Conservation (phyloP, 2,329 filamentous ascomycete genomes). For the Didymella exigua region DNA sequence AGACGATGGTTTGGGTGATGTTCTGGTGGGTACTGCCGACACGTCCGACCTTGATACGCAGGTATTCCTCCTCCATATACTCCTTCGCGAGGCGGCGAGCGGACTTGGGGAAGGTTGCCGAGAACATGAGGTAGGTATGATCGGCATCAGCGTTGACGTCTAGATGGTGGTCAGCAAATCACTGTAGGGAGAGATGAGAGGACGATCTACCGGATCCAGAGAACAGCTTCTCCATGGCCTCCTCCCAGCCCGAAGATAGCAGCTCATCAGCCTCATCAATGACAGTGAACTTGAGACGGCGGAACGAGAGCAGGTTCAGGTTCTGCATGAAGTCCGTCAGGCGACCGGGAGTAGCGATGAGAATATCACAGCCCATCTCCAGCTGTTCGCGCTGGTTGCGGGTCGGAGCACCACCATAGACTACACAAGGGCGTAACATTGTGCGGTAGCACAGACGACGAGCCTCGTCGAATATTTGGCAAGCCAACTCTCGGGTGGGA, state of each 20-base stretch:
- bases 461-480: constrained; percentile 94
- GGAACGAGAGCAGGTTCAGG: constrained; percentile 70
- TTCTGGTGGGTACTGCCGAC: constrained; percentile 82
- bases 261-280: constrained; percentile 96
- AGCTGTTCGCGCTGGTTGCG: constrained; percentile 74
- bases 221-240: constrained; percentile 76
- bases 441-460: constrained; percentile 92
- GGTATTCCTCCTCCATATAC: constrained; percentile 74
- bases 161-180: constrained; percentile 29
- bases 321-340: constrained; percentile 82
- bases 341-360: constrained; percentile 87
- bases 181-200: not conserved
- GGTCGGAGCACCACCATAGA: constrained; percentile 83
- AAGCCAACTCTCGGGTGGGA: constrained; percentile 86
- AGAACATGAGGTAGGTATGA: constrained; percentile 81
- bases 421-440: constrained; percentile 88
- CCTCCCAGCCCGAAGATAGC: constrained; percentile 77
- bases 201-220: constrained; percentile 72
- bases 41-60: constrained; percentile 85
- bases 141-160: constrained; percentile 78
- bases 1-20: constrained; percentile 77
- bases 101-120: constrained; percentile 86
- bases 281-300: constrained; percentile 65
- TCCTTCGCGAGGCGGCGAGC: constrained; percentile 77
- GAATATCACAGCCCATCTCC: constrained; percentile 81